Evolutionary conservation across 2,329 filamentous ascomycete species (phyloP), one percentile per base, ranked within the genome.

Genomic region (Fusarium incarnatum): DNA sequence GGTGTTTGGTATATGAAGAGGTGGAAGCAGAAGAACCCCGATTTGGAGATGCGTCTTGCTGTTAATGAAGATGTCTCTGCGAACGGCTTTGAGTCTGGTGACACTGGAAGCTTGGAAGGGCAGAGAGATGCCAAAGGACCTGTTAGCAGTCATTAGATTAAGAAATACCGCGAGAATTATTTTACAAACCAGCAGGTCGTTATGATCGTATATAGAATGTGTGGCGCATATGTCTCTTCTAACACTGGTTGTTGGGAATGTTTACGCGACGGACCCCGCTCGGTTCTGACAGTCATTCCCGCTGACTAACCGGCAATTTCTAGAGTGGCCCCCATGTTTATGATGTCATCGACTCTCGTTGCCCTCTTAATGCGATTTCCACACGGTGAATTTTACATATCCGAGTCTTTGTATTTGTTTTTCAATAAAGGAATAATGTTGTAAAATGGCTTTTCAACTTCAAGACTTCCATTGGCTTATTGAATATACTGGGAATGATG

Each of bases 1-100:
- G 45, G 59, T 25, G 59, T 62, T 0, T 62, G 59, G 59, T 62
- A 61, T 0, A 62, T 62, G 59, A 61, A 62, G 0, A 20, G 45
- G 4, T 62, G 59, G 59, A 60, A 61, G 37, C 3, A 0, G 0
- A 61, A 30, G 23, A 16, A 61, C 0, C 37, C 59, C 0, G 56
- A 62, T 1, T 18, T 61, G 0, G 59, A 62, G 15, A 62, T 61
- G 56, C 37, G 56, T 1, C 18, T 52, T 20, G 32, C 49, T 3
- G 32, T 4, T 3, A 25, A 37, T 20, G 30, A 37, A 6, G 30
- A 15, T 15, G 12, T 32, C 2, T 50, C 30, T 4, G 18, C 16
- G 1, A 6, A 50, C 15, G 16, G 30, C 13, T 11, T 15, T 8
- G 30, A 50, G 12, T 37, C 30, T 6, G 22, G 11, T 9, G 30